Percentiles rank a stretch among this genome's conserved stretches.
These are phyloP conservation scores for Astragalus glycyphyllos DNA, from an alignment of 306 rosid genomes.

Conservation along the genomic window DNA sequence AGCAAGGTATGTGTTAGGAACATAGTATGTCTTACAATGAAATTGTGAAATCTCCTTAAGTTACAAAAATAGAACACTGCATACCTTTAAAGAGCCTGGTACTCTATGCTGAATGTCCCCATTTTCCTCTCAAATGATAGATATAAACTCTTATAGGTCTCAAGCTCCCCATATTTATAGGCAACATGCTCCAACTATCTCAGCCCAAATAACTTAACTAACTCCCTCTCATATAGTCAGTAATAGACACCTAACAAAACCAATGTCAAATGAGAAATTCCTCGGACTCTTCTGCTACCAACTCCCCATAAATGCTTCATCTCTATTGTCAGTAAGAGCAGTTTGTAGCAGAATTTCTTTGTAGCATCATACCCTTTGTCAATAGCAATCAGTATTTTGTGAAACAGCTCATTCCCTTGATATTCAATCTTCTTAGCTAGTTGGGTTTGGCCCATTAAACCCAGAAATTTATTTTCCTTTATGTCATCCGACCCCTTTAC, in stretches of 20 bases:
- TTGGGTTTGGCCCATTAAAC: neutral
- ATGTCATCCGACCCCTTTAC: neutral
- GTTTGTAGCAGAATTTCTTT: neutral
- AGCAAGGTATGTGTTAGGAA: slow-evolving; percentile 54
- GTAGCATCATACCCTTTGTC: neutral
- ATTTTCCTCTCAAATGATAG: neutral
- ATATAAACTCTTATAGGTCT: neutral
- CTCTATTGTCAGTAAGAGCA: neutral
- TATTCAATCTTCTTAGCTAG: neutral
- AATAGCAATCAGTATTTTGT: neutral
- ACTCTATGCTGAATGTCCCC: neutral
- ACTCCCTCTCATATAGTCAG: neutral
- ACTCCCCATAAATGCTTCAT: neutral
- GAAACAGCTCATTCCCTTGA: neutral
- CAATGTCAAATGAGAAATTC: neutral
- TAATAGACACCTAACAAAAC: neutral
- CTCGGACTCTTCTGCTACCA: neutral
- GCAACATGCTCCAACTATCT: slow-evolving; percentile 4
- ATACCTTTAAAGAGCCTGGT: neutral
- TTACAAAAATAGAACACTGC: neutral
- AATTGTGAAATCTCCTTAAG: neutral
- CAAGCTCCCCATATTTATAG: neutral
- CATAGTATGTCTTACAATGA: neutral
- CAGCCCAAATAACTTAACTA: neutral
- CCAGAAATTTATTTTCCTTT: neutral